phyloP scores from a whole-genome alignment of 2,329 filamentous ascomycete species.

The Claviceps africana region DNA sequence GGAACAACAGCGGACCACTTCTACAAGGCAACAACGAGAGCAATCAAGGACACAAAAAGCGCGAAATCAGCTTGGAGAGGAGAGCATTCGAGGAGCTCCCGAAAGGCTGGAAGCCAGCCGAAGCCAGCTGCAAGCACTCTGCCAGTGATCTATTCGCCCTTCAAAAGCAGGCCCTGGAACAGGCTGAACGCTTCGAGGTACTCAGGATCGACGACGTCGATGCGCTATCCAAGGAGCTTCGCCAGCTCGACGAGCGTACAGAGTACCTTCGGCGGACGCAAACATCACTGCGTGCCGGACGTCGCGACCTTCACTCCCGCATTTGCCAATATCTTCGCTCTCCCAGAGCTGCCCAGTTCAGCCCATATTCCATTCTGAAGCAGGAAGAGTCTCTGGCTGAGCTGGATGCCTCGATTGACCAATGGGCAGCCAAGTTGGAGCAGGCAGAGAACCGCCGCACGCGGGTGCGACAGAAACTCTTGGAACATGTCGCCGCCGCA shows the following conservation, averaged over 20 bases:
- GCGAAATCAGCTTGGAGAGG: constrained; percentile 36
- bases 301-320: constrained; percentile 60
- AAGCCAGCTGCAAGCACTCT: constrained; percentile 35
- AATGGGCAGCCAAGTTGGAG: constrained; percentile 70
- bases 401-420: constrained; percentile 64
- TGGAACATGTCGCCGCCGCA: constrained; percentile 68
- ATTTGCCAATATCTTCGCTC: constrained; percentile 67
- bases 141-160: constrained; percentile 35
- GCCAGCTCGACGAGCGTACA: constrained; percentile 61
- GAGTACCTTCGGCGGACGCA: constrained; percentile 68
- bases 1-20: constrained; percentile 22
- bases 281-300: constrained; percentile 58
- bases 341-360: constrained; percentile 56
- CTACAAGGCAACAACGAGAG: constrained; percentile 24
- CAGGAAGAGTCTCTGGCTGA: constrained; percentile 69
- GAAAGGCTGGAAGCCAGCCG: constrained; percentile 37
- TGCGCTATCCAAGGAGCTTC: constrained; percentile 56
- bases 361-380: constrained; percentile 59
- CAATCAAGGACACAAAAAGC: constrained; percentile 15
- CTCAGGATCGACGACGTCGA: constrained; percentile 49
- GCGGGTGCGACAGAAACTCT: constrained; percentile 62
- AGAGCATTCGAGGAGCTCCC: constrained; percentile 48
- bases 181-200: constrained; percentile 51
- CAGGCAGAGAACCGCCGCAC: constrained; percentile 64
- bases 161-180: constrained; percentile 46